These are phyloP conservation scores for Trametes maxima DNA, from an alignment of 768 basidiomycete species.

Conservation along the genomic window DNA sequence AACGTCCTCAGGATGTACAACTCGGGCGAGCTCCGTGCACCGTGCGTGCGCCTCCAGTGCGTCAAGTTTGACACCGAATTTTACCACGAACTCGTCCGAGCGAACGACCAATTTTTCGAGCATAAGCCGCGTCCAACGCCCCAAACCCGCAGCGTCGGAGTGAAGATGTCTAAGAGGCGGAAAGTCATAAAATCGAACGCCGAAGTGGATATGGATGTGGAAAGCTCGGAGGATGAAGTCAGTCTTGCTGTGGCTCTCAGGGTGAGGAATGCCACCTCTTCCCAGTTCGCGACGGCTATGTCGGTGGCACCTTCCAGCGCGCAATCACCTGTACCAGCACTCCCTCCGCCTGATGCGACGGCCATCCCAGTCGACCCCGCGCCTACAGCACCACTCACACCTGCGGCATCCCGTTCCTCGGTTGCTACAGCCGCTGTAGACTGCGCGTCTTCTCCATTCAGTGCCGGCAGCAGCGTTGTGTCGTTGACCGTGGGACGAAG, in stretches of 20 bases:
- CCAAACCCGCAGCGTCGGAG: background rate
- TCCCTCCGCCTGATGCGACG: too few relatives aligned
- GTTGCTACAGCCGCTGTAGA: too few relatives aligned
- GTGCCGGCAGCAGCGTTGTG: background rate
- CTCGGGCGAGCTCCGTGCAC: slow-evolving; percentile 44
- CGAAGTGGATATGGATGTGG: background rate
- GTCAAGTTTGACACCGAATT: slow-evolving; percentile 47
- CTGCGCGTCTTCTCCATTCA: too few relatives aligned
- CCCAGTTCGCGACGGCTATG: too few relatives aligned
- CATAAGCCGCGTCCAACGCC: slow-evolving; percentile 7
- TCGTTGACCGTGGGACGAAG: background rate
- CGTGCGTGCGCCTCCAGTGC: slow-evolving; percentile 52
- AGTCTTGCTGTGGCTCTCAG: background rate
- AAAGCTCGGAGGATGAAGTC: background rate
- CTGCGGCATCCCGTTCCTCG: too few relatives aligned
- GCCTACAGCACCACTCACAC: too few relatives aligned
- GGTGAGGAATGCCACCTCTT: background rate
- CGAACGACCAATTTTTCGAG: slow-evolving; percentile 18
- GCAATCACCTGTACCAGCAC: too few relatives aligned
- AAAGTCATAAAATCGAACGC: background rate
- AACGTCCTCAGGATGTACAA: slow-evolving; percentile 49
- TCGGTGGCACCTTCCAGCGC: background rate
- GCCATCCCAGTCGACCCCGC: too few relatives aligned
- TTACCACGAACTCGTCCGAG: slow-evolving; percentile 23
- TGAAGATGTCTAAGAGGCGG: slow-evolving; percentile 6